These are phyloP conservation scores for Cyberlindnera saturnus DNA, from an alignment of 805 yeast genomes.

Conservation along the genomic window DNA sequence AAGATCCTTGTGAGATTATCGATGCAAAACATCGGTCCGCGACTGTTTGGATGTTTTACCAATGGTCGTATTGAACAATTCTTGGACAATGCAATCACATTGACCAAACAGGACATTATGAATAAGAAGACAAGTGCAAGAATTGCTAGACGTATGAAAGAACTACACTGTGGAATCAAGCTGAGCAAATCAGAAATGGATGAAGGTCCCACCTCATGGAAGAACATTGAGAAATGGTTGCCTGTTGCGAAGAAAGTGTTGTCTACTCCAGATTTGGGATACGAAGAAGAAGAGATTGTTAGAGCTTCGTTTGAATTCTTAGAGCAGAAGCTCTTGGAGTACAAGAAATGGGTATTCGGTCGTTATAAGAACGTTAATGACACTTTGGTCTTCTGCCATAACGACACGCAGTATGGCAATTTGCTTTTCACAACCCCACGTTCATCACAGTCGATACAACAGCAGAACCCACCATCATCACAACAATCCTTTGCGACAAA, in stretches of 20 bases:
- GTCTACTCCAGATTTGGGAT: constrained; percentile 29
- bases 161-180: constrained; percentile 75
- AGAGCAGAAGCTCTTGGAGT: constrained; percentile 39
- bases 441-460: constrained; percentile 31
- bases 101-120: constrained; percentile 68
- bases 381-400: constrained; percentile 79
- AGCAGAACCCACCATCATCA: not conserved
- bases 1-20: constrained; percentile 68
- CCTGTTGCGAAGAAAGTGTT: constrained; percentile 40
- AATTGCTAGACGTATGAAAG: constrained; percentile 95
- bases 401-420: constrained; percentile 96
- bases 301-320: constrained; percentile 46
- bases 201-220: constrained; percentile 67
- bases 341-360: constrained; percentile 55
- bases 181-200: constrained; percentile 50
- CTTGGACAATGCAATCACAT: constrained; percentile 72
- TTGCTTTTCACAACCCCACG: constrained; percentile 45
- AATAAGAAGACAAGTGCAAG: constrained; percentile 70
- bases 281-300: constrained; percentile 33
- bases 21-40: constrained; percentile 78
- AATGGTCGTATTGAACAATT: constrained; percentile 96
- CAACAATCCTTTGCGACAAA: constrained; percentile 10
- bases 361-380: constrained; percentile 42
- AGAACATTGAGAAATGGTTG: constrained; percentile 65
- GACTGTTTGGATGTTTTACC: constrained; percentile 77